Evolutionary conservation across 352 stramenopile species (phyloP), one percentile per base, ranked within the genome.

Genomic region (Nothophytophthora sp.): DNA sequence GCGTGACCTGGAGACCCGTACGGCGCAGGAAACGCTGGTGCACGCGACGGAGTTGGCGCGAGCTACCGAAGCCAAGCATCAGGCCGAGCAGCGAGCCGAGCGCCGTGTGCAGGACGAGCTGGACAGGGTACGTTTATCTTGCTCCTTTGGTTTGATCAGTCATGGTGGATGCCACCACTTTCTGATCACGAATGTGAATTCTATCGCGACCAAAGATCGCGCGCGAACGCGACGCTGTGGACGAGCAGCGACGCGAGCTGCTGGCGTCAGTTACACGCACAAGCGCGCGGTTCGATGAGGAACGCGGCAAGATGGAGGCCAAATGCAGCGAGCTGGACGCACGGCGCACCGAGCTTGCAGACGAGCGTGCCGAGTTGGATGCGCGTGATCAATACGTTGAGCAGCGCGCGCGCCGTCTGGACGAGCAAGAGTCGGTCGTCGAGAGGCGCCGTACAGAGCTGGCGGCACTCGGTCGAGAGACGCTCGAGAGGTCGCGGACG

Each of bases 181-280:
- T n/a, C n/a, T n/a, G n/a, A n/a, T n/a, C n/a, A n/a, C n/a, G n/a
- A n/a, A n/a, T n/a, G n/a, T n/a, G n/a, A n/a, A n/a, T n/a, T n/a
- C n/a, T n/a, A n/a, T n/a, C n/a, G n/a, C n/a, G n/a, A n/a, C n/a
- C n/a, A 27, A 9, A 88, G 70, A 85, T 90, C 45, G 40, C 70
- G 10, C 70, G 81, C 12, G 83, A 94, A 45, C 79, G 81, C 0
- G 73, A 89, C 22, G 73, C 77, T 5, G 67, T 92, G 12, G 83
- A 94, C 40, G 78, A 79, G 36, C 79, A 94, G 56, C 79, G 81
- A 4, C 67, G 74, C 11, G 79, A 92, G 50, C 56, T 92, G 29
- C 41, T 94, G 13, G 60, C 70, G 39, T 72, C 69, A 7, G 66
- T 88, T 49, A 69, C 76, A 29, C 67, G 65, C 24, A 68, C 73